Base-by-base conservation (phyloP, 2,329 filamentous ascomycete species). In the Venturia carpophila region DNA sequence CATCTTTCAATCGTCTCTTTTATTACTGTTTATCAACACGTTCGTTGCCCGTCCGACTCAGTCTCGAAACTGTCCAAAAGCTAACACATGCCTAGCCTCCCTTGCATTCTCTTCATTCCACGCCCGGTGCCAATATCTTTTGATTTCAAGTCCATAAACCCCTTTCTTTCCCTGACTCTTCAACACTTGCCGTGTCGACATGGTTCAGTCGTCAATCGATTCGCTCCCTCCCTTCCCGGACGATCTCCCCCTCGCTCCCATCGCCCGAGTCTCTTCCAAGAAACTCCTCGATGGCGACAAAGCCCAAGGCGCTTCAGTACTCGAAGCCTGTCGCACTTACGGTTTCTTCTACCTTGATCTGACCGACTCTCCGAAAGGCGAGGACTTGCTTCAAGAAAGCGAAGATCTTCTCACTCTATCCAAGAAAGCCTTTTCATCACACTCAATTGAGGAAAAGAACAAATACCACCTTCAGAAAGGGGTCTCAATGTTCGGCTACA, bases 181-280 rank as follows among this genome's bases (percentile, higher is more conserved):
- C 56, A 60, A 17, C 10, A 7, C n/a, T 39, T 17, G 10, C 5
- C 30, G 21, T 34, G 5, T 42, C 41, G 19, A 24, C 10, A 64
- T 64, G 63, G 49, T 52, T 5, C 47, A 58, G 7, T 47, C 47
- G 5, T 55, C 63, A 11, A 64, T 65, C 39, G 64, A 60, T 30
- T 39, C 56, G 11, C 64, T 65, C 11, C 78, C 79, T 9, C 72
- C 75, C 1, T 80, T 80, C 65, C 77, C 79, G 5, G 67, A 72
- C 42, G 71, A 74, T 64, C 70, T 78, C 3, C 73, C 75, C 11
- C 77, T 74, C 7, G 77, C 76, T 27, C 76, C 75, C 11, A 70
- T 79, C 1, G 70, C 77, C 5, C 74, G 74, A 61, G 76, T 80
- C 39, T 78, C 77, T 0, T 72, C 79, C 17, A 64, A 69, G 15